Base-by-base conservation (phyloP, 1,284 basidiomycete genomes). In the Leccinum griseonigrum region DNA sequence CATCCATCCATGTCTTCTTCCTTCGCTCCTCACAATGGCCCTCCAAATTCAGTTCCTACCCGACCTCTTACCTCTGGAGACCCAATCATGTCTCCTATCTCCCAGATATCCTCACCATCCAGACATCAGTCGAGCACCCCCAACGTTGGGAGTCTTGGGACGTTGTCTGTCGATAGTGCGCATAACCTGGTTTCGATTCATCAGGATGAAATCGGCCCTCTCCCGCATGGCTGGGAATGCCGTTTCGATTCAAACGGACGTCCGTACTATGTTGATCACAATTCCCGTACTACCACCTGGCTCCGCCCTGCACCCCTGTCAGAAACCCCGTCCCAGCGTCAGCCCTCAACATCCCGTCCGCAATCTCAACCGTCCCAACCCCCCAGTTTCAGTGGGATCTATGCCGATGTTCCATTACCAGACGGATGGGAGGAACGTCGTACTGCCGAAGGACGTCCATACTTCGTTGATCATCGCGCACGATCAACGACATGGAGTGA, bases 401-500 rank as follows among this genome's bases (percentile, higher is more conserved):
- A 73, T 58, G 69, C 76, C 4, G 84, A 86, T 63, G 92, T 97
- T 13, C 92, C 92, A 16, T 83, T 99, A 5, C 97, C 97, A 0
- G 86, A 94, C 18, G 97, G 97, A 16, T 99, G 97, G 97, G 97
- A 99, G 77, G 97, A 99, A 77, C 89, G 97, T 46, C 91, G 94
- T 71, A 98, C 96, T 1, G 91, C 96, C n/a, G 95, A 98, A 77
- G 97, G 97, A 5, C 85, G 97, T 54, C 94, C 97, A 1, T 99
- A 98, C 81, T 98, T 97, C 74, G 96, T 99, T 31, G 94, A 97
- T 72, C 95, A 97, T 79, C 94, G 94, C 74, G 95, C 94, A 0
- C 87, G 97, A 29, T 97, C 95, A 38, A 98, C 97, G 16, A 98
- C 97, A 26, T 99, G 97, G 97, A 95, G 95, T 34, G 97, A 99